Conservation (phyloP, 345 rosid genomes). For the Murraya koenigii region DNA sequence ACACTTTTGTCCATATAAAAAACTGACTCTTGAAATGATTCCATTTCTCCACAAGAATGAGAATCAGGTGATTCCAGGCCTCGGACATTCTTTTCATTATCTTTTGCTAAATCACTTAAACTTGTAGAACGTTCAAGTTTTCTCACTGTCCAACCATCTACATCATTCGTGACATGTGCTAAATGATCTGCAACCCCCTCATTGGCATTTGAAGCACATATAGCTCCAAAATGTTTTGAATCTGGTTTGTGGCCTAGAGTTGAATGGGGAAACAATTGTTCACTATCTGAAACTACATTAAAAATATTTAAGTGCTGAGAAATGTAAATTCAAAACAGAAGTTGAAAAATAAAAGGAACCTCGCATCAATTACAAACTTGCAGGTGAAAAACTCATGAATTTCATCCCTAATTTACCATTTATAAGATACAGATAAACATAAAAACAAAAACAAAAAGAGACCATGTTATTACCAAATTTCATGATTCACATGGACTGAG, state of each 20-base stretch:
- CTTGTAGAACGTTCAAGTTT: conserved; percentile 21
- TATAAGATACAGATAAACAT: neutral
- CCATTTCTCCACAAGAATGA: conserved; percentile 18
- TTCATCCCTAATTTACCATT: neutral
- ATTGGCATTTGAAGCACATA: conserved; percentile 19
- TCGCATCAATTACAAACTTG: neutral
- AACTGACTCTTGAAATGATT: conserved; percentile 34
- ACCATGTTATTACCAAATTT: conserved; percentile 45
- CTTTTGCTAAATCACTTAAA: conserved; percentile 16
- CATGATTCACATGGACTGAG: conserved; percentile 45
- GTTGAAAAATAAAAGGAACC: neutral
- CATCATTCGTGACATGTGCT: conserved; percentile 13
- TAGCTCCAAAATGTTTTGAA: conserved; percentile 22
- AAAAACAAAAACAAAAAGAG: neutral
- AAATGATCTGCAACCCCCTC: conserved; percentile 22
- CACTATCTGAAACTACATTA: conserved; percentile 46
- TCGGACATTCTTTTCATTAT: conserved; percentile 20
- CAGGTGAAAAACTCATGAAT: neutral
- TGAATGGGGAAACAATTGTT: conserved; percentile 36
- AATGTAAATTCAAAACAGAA: neutral
- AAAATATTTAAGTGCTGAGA: conserved; percentile 10
- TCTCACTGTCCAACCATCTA: conserved; percentile 25
- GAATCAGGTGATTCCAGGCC: conserved; percentile 19
- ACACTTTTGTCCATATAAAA: conserved; percentile 57
- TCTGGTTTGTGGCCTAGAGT: conserved; percentile 31